Conservation (phyloP, 106 monocot genomes). For the Dioscorea dumetorum region DNA sequence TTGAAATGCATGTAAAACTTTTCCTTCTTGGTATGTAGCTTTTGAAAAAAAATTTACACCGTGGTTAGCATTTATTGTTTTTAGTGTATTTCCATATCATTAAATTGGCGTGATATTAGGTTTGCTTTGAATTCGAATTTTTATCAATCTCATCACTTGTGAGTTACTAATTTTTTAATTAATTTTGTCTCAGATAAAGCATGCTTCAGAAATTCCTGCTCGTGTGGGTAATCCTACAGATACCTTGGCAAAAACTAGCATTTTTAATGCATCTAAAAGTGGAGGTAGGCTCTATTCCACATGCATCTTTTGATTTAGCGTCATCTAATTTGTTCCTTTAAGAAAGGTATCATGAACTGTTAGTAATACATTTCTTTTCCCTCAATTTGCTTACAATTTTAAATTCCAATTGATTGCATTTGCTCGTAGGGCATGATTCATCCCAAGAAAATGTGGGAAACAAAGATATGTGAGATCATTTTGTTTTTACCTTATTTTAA, state of each 20-base stretch:
- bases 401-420: too few species aligned
- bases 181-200: slow-evolving; percentile 19
- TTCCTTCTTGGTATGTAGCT: background rate
- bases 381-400: too few species aligned
- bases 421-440: too few species aligned
- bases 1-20: background rate
- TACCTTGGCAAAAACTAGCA: slow-evolving; percentile 28
- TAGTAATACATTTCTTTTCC: too few species aligned
- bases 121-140: background rate
- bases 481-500: too few species aligned
- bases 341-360: too few species aligned
- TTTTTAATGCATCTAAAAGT: slow-evolving; percentile 27
- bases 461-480: too few species aligned
- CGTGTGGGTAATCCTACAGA: slow-evolving; percentile 33
- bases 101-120: background rate
- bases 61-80: background rate
- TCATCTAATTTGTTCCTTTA: background rate
- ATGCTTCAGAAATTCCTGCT: slow-evolving; percentile 1
- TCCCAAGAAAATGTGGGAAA: too few species aligned
- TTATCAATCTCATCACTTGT: background rate
- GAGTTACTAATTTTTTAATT: background rate
- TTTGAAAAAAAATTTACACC: background rate
- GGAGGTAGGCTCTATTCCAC: slow-evolving; percentile 16
- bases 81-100: background rate
- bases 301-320: background rate